Base-by-base conservation (phyloP, 768 basidiomycete genomes). In the Boletus sp. region DNA sequence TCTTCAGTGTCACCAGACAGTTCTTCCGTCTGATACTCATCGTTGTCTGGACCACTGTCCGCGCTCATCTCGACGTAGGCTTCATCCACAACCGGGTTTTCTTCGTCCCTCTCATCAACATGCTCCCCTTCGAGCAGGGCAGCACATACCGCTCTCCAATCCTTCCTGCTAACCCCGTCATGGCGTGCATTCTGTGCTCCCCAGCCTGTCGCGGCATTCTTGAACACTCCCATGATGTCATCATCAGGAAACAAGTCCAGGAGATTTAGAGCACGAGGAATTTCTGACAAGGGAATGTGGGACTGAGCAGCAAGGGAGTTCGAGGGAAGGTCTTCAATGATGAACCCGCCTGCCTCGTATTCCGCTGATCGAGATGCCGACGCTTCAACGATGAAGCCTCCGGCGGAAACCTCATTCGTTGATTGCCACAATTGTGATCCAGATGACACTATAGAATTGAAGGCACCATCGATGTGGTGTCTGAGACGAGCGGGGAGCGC, bases 101-200 rank as follows among this genome's bases (percentile, higher is more conserved):
- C 62, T 47, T 54, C 63, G 29, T 48, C 59, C 36, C 63, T 67
- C 39, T 69, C 72, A 20, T 69, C 72, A 3, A 3, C 18, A 15
- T 68, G 62, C 20, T 67, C 71, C 45, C 72, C 74, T 56, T 84
- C 86, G 5, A 93, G 75, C 12, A 94, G 74, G 5, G 87, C 87
- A 10, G 86, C 84, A 67, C 91, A 93, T 5, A 94, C 87, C 12
- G 89, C 80, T 37, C 88, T 81, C 88, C 89, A 94, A 66, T 92
- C 91, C 30, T 84, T 83, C 48, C 78, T 75, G 61, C 78, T 82
- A 28, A 94, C 80, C 44, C 73, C 68, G 30, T 70, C 69, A 14
- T 68, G 73, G 33, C 62, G 65, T 7, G 56, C 54, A 35, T 66
- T 58, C 10, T 71, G 72, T 12, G 71, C 75, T 47, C 71, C 71